Base-by-base conservation (phyloP, 2,329 filamentous ascomycete genomes). In the Alternaria gansuensis region DNA sequence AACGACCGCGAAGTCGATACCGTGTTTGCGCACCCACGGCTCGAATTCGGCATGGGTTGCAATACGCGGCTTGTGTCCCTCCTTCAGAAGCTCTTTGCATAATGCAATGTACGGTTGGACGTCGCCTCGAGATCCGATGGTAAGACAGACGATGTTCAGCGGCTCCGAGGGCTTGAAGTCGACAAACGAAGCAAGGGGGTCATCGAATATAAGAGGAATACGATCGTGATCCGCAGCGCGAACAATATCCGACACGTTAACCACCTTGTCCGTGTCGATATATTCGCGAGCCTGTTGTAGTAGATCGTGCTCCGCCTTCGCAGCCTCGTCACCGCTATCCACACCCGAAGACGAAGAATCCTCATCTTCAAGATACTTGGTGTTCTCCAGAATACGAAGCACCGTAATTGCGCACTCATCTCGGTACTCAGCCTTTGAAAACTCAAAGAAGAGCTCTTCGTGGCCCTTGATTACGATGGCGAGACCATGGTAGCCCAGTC, bases 101-200 rank as follows among this genome's bases (percentile, higher is more conserved):
- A 99, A 82, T 0, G 95, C 93, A 75, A 99, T 98, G 75, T 98
- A 99, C 0, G 95, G 95, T 75, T 99, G 95, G 4, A 99, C 94
- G 74, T 99, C 95, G 24, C 95, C 95, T 59, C 95, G 86, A 11
- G 94, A 97, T 14, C 95, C 95, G 63, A 99, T 99, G 0, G 95
- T 99, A 36, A 99, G 82, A 74, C 95, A 99, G 1, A 94, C 97
- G 59, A 99, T 90, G 21, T 84, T 88, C 74, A 99, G 81, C 2
- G 93, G 83, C 67, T 91, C 84, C 2, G 87, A 80, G 0, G 95
- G 94, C 77, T 96, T 97, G 80, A 97, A 96, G 66, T 95, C 92
- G 63, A 97, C 84, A 57, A 97, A 90, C 0, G 93, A 97, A 4
- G 92, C 91, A 65, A 89, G 88, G 8, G 91, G 88, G 69, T 98